Conservation (phyloP, 176 grass and related monocot species). For the Aegilops bicornis region DNA sequence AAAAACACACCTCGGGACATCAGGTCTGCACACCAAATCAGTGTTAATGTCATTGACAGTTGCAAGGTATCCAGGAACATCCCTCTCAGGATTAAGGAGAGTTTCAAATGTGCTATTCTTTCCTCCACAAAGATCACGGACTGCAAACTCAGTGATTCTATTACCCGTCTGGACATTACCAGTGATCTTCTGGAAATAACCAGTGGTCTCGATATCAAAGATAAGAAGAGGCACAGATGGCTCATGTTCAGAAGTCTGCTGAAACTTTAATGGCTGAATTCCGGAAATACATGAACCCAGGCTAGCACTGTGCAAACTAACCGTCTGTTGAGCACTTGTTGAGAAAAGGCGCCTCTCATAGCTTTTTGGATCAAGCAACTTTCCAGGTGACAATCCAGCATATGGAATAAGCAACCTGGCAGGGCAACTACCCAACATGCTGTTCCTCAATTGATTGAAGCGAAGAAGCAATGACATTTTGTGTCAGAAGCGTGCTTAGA, state of each 20-base stretch:
- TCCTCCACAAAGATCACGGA: constrained; percentile 72
- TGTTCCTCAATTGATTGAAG: constrained; percentile 58
- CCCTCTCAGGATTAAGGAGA: constrained; percentile 67
- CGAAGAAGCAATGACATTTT: constrained; percentile 51
- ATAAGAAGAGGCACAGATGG: constrained; percentile 58
- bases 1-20: constrained; percentile 60
- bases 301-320: constrained; percentile 24
- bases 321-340: constrained; percentile 22
- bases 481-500: background rate
- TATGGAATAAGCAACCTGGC: constrained; percentile 29
- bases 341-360: constrained; percentile 36
- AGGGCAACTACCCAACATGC: constrained; percentile 10
- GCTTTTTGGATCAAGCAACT: constrained; percentile 29
- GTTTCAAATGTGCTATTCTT: constrained; percentile 82
- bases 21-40: constrained; percentile 59
- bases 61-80: background rate
- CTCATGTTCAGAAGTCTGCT: constrained; percentile 31
- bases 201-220: constrained; percentile 83
- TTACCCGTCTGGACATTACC: constrained; percentile 30
- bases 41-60: constrained; percentile 33
- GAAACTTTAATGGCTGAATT: constrained; percentile 13
- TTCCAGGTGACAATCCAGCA: constrained; percentile 34
- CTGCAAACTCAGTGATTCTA: constrained; percentile 75
- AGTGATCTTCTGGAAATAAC: constrained; percentile 50
- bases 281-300: constrained; percentile 37